Conservation (phyloP, 768 basidiomycete genomes). For the Lentinula sp. region DNA sequence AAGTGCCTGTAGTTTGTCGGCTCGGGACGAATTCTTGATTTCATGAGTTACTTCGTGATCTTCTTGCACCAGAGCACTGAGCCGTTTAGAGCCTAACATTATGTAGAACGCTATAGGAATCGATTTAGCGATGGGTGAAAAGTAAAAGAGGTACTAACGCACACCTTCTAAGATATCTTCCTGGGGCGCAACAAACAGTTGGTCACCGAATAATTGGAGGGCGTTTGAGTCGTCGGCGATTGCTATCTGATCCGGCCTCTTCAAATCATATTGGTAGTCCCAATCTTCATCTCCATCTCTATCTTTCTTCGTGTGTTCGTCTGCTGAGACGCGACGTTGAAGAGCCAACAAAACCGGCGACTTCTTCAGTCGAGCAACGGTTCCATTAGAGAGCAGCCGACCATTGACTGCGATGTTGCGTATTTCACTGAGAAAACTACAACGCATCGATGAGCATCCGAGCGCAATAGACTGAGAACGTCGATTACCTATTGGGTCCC, state of each 20-base stretch:
- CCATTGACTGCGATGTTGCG: slow-evolving; percentile 81
- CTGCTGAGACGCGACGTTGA: slow-evolving; percentile 45
- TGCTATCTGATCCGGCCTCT: slow-evolving; percentile 62
- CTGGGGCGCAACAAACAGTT: slow-evolving; percentile 75
- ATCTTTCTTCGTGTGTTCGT: slow-evolving; percentile 17
- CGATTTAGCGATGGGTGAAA: slow-evolving; percentile 2
- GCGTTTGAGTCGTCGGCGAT: slow-evolving; percentile 85
- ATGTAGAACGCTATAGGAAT: slow-evolving; percentile 59
- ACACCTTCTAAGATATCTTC: slow-evolving; percentile 87
- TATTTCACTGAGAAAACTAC: slow-evolving; percentile 75
- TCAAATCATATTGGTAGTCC: slow-evolving; percentile 68
- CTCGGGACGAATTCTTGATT: slow-evolving; percentile 37
- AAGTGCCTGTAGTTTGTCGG: slow-evolving; percentile 48
- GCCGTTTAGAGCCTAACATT: slow-evolving; percentile 64
- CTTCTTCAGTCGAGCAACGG: slow-evolving; percentile 59
- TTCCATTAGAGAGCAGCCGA: slow-evolving; percentile 44
- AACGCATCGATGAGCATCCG: neutral
- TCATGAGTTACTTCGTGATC: slow-evolving; percentile 62
- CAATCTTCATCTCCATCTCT: slow-evolving; percentile 63
- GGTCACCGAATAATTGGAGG: slow-evolving; percentile 72
- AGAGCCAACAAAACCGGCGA: slow-evolving; percentile 70
- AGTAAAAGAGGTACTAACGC: neutral
- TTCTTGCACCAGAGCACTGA: slow-evolving; percentile 72
- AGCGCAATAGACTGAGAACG: neutral
- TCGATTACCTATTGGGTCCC: slow-evolving; percentile 54